Percentiles rank a stretch among this genome's conserved stretches.
phyloP scores from a whole-genome alignment of 1,139 yeast species.

The Hyphopichia fennica region DNA sequence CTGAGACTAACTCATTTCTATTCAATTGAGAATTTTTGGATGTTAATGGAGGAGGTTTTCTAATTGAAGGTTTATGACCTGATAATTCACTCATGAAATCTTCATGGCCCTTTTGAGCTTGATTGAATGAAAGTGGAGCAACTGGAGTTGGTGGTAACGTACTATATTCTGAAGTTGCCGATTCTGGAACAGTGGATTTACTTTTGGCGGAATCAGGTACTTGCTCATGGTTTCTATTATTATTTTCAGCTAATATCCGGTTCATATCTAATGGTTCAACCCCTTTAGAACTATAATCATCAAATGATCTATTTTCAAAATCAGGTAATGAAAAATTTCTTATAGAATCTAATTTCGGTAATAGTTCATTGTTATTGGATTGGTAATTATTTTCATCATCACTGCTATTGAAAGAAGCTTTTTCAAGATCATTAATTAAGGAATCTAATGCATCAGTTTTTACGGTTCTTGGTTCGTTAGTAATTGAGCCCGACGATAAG shows the following conservation, averaged over 20 bases:
- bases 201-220: conserved; percentile 1
- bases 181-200: neutral
- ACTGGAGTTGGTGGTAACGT: conserved; percentile 26
- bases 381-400: conserved; percentile 7
- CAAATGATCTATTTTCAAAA: conserved; percentile 21
- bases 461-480: conserved; percentile 5
- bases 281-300: conserved; percentile 12
- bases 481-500: neutral
- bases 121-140: conserved; percentile 26
- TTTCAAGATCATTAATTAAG: conserved; percentile 35
- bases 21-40: conserved; percentile 5
- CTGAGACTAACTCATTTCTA: conserved; percentile 22
- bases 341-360: conserved; percentile 24
- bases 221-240: neutral
- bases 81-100: conserved; percentile 25
- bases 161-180: neutral
- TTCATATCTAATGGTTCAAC: conserved; percentile 4
- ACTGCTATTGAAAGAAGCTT: conserved; percentile 15
- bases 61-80: conserved; percentile 33
- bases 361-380: conserved; percentile 7
- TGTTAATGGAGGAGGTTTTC: conserved; percentile 31
- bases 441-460: conserved; percentile 34
- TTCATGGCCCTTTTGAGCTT: conserved; percentile 28
- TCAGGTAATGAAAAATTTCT: conserved; percentile 28
- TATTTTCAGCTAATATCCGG: conserved; percentile 6